Conservation (phyloP, 768 basidiomycete genomes). For the Cantharellus anzutake region DNA sequence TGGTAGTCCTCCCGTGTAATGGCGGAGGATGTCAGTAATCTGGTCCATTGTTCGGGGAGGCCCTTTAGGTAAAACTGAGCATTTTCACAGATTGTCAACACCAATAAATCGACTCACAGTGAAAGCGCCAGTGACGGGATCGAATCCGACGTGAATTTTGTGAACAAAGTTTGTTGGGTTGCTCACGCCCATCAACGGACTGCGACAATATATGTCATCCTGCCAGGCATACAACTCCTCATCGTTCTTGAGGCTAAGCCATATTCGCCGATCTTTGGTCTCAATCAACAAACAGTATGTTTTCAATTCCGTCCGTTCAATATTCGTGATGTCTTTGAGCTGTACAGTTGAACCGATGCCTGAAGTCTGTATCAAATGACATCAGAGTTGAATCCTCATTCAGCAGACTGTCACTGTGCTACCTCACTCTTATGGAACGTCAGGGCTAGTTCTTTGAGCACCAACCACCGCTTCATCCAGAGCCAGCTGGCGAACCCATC, state of each 20-base stretch:
- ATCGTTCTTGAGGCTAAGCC: constrained; percentile 72
- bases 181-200: constrained; percentile 82
- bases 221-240: constrained; percentile 98
- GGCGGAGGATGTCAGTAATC: constrained; percentile 88
- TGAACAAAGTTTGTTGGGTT: constrained; percentile 97
- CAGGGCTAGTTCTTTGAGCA: constrained; percentile 62
- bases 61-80: constrained; percentile 33
- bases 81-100: background rate
- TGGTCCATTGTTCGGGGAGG: constrained; percentile 93
- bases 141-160: constrained; percentile 96
- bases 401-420: constrained; percentile 14
- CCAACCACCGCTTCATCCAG: constrained; percentile 80
- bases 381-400: background rate
- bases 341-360: background rate
- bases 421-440: constrained; percentile 88
- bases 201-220: constrained; percentile 86
- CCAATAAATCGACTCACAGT: constrained; percentile 38
- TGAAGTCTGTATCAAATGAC: background rate
- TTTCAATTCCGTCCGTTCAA: constrained; percentile 86
- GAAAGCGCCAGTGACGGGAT: constrained; percentile 83
- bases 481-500: constrained; percentile 84
- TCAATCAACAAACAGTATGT: constrained; percentile 85
- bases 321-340: constrained; percentile 61
- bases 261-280: constrained; percentile 65
- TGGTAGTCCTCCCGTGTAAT: constrained; percentile 98